A percentile compares a stretch with the other conserved stretches of the same genome.
Conservation (phyloP, 768 basidiomycete genomes). For the Saitozyma sp. region DNA sequence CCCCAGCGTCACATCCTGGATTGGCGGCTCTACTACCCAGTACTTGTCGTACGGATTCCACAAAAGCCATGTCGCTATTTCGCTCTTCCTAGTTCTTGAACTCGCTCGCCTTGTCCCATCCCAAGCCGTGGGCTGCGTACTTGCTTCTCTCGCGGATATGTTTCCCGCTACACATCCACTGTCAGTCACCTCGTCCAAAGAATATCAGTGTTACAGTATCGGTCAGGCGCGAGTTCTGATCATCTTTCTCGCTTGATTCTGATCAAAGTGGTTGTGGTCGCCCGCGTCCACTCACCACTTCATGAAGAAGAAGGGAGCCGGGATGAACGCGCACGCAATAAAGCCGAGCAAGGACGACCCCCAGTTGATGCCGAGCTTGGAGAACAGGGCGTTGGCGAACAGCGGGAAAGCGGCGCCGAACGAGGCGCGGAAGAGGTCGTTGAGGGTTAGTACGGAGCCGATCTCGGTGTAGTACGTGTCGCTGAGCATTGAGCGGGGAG, state of each 20-base stretch:
- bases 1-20: too few relatives aligned
- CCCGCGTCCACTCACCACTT: slow-evolving; percentile 15
- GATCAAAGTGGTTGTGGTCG: neutral
- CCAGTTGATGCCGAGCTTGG: slow-evolving; percentile 16
- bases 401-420: slow-evolving; percentile 23
- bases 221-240: too few relatives aligned
- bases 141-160: neutral
- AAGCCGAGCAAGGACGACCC: slow-evolving; percentile 15
- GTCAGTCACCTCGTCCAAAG: too few relatives aligned
- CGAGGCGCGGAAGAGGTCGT: slow-evolving; percentile 19
- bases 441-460: slow-evolving; percentile 17
- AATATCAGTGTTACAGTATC: too few relatives aligned
- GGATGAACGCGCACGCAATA: slow-evolving; percentile 17
- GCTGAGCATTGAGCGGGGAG: too few relatives aligned
- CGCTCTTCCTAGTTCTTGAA: too few relatives aligned
- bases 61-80: too few relatives aligned
- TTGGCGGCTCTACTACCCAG: too few relatives aligned
- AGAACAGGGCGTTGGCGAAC: slow-evolving; percentile 19
- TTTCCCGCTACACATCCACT: too few relatives aligned
- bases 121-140: neutral
- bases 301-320: slow-evolving; percentile 27
- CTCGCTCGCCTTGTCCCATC: too few relatives aligned
- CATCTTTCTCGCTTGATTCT: too few relatives aligned
- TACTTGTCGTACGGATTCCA: too few relatives aligned
- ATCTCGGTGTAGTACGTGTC: slow-evolving; percentile 11